A percentile compares a stretch with the other conserved stretches of the same genome.
These are phyloP conservation scores for Penicillium sp. DNA, from an alignment of 2,329 filamentous ascomycete species.

Conservation along the genomic window DNA sequence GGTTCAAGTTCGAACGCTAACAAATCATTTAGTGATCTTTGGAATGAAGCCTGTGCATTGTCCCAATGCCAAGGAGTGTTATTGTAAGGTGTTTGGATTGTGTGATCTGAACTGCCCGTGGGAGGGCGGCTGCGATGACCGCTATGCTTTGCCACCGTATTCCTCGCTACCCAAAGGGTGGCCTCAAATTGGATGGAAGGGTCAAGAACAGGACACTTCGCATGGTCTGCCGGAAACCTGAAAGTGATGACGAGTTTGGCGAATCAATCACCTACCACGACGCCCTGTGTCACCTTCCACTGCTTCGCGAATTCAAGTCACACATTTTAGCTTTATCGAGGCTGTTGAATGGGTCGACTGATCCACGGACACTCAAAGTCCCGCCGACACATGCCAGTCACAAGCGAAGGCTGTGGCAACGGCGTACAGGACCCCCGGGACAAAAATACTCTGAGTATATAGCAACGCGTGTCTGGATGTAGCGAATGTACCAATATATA, in stretches of 20 bases:
- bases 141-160: conserved; percentile 62
- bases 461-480: not conserved
- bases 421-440: not conserved
- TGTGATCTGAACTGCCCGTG: conserved; percentile 52
- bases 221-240: conserved; percentile 34
- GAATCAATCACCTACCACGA: not conserved
- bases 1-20: not conserved
- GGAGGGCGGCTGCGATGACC: conserved; percentile 53
- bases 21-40: conserved; percentile 54
- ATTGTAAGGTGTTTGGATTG: conserved; percentile 67
- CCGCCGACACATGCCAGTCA: not conserved
- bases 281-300: not conserved
- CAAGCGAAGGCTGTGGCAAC: not conserved
- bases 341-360: not conserved
- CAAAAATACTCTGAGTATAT: not conserved
- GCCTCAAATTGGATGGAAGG: conserved; percentile 59
- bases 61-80: conserved; percentile 62
- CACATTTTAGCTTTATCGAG: not conserved
- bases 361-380: not conserved
- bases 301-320: not conserved
- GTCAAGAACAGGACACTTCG: conserved; percentile 37
- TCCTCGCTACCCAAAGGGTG: conserved; percentile 63
- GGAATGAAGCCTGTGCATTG: conserved; percentile 62
- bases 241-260: not conserved
- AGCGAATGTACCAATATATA: not conserved